These are phyloP conservation scores for Ephemerocybe angulata DNA, from an alignment of 768 basidiomycete species.

Conservation along the genomic window DNA sequence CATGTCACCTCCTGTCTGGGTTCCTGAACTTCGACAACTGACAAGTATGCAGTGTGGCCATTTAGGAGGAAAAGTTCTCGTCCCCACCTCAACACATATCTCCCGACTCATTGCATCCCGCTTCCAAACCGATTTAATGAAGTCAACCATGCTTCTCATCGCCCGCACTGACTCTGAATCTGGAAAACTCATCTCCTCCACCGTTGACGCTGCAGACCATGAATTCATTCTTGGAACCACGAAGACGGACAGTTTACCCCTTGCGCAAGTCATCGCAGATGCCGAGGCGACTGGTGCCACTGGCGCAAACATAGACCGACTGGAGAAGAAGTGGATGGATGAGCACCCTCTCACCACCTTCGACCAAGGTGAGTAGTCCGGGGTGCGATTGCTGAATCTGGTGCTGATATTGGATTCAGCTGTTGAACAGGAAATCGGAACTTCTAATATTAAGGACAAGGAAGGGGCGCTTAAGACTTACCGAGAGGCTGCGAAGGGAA, in stretches of 20 bases:
- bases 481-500: constrained; percentile 51
- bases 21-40: constrained; percentile 1
- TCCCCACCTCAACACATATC: constrained; percentile 84
- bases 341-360: constrained; percentile 74
- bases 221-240: constrained; percentile 69
- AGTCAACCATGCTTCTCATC: constrained; percentile 83
- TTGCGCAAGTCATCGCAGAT: constrained; percentile 67
- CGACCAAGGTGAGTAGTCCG: constrained; percentile 59
- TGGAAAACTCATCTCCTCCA: constrained; percentile 78
- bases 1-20: constrained; percentile 16
- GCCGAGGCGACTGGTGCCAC: constrained; percentile 62
- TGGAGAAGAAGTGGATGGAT: constrained; percentile 76
- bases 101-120: constrained; percentile 81
- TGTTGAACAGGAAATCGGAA: constrained; percentile 54
- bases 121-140: constrained; percentile 88
- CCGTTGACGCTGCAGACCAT: constrained; percentile 79
- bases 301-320: constrained; percentile 63
- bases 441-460: constrained; percentile 50
- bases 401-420: constrained; percentile 33
- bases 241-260: constrained; percentile 40
- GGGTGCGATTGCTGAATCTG: background rate
- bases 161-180: constrained; percentile 92
- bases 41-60: constrained; percentile 63
- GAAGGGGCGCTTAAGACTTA: constrained; percentile 56
- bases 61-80: constrained; percentile 88